A percentile compares a stretch with the other conserved stretches of the same genome.
Evolutionary conservation across 345 rosid genomes (phyloP).

Genomic region (Sonneratia alba): DNA sequence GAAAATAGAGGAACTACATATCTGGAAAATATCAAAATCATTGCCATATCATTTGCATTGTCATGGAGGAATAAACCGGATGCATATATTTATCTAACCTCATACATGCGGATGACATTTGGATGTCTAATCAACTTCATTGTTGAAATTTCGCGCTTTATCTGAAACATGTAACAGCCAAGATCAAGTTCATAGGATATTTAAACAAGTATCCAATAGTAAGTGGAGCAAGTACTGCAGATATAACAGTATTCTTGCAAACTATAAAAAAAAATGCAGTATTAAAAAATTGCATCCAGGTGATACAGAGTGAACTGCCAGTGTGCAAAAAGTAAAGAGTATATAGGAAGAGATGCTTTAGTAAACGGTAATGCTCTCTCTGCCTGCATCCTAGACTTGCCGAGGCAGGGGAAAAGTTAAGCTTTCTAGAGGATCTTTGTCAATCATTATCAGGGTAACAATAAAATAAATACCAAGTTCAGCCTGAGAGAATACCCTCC

Average conservation of each 20-base stretch:
- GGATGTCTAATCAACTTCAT: constrained; percentile 94
- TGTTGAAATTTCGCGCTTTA: constrained; percentile 79
- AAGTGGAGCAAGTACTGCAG: not conserved
- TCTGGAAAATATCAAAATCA: not conserved
- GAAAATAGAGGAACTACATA: not conserved
- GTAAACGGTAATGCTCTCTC: too few species aligned
- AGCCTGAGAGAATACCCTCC: too few species aligned
- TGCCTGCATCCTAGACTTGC: not conserved
- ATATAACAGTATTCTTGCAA: not conserved
- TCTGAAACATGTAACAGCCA: constrained; percentile 29
- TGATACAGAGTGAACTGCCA: too few species aligned
- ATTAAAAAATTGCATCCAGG: too few species aligned
- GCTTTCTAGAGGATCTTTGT: too few species aligned
- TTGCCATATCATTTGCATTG: not conserved
- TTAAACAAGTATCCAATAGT: not conserved
- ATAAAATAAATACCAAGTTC: too few species aligned
- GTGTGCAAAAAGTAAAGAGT: too few species aligned
- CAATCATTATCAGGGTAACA: too few species aligned
- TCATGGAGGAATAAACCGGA: not conserved
- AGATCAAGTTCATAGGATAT: not conserved
- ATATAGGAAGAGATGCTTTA: too few species aligned
- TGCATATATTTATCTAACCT: constrained; percentile 27
- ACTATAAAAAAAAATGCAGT: too few species aligned
- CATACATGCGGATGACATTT: constrained; percentile 66
- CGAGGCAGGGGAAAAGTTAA: not conserved